Percentiles rank a stretch among this genome's conserved stretches.
Evolutionary conservation across 2,329 filamentous ascomycete species (phyloP).

Genomic region (Trichoderma sp.): DNA sequence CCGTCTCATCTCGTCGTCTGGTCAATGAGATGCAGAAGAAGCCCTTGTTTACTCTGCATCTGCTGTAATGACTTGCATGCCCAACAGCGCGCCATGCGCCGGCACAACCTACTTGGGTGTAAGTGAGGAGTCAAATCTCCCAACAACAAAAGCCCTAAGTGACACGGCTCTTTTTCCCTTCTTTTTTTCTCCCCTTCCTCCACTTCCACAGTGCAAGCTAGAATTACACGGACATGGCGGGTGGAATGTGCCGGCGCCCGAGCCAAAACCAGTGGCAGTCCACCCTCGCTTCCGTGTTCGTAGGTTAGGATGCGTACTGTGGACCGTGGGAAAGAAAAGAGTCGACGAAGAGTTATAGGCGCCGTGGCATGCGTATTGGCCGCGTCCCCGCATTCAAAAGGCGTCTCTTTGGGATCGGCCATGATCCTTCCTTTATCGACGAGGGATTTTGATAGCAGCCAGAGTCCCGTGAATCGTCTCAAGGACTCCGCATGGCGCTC

Average conservation of each 20-base stretch:
- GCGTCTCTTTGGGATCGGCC: neutral
- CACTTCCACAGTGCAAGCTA: constrained; percentile 18
- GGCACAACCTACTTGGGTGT: constrained; percentile 2
- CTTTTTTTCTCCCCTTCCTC: neutral
- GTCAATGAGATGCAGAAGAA: constrained; percentile 18
- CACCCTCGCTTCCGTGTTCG: neutral
- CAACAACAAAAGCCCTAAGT: neutral
- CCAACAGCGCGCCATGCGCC: constrained; percentile 14
- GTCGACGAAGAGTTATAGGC: neutral
- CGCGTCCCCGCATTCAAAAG: constrained; percentile 8
- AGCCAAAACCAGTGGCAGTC: constrained; percentile 7
- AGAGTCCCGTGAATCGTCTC: constrained; percentile 5
- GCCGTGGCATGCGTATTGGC: neutral
- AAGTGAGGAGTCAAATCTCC: neutral
- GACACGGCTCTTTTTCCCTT: neutral
- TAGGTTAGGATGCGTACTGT: constrained; percentile 1
- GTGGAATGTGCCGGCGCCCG: constrained; percentile 16
- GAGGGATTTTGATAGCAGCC: constrained; percentile 14
- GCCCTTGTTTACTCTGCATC: constrained; percentile 16
- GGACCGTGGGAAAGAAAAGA: neutral
- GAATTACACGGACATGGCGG: constrained; percentile 11
- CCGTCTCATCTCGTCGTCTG: constrained; percentile 19
- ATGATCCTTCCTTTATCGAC: constrained; percentile 4
- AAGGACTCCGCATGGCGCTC: constrained; percentile 9
- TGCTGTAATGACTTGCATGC: constrained; percentile 20